phyloP scores from a whole-genome alignment of 2,329 filamentous ascomycete genomes.

The Pseudogymnoascus sp. region DNA sequence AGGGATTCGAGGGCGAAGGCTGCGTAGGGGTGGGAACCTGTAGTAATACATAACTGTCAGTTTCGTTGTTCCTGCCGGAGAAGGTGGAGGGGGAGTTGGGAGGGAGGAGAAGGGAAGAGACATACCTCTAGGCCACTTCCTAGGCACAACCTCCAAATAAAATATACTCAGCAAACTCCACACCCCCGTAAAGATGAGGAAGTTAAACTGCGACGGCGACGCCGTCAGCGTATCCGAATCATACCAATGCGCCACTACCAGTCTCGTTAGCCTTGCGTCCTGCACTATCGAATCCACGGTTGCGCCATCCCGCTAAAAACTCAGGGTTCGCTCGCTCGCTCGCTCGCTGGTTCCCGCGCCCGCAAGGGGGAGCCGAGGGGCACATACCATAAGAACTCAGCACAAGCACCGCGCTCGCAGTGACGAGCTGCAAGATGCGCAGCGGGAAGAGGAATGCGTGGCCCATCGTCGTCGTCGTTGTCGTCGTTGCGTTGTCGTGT shows the following conservation, averaged over 20 bases:
- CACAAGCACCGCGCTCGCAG: constrained; percentile 38
- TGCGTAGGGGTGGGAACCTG: constrained; percentile 41
- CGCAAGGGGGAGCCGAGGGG: constrained; percentile 10
- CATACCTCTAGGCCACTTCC: constrained; percentile 37
- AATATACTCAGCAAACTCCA: constrained; percentile 46
- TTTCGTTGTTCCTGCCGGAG: no score
- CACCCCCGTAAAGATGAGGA: constrained; percentile 46
- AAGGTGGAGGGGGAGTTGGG: neutral
- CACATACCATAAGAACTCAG: constrained; percentile 43
- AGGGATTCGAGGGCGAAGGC: constrained; percentile 41
- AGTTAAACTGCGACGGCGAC: constrained; percentile 50
- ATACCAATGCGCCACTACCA: constrained; percentile 54
- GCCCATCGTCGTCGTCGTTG: neutral
- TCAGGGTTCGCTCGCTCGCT: neutral
- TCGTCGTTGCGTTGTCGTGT: neutral
- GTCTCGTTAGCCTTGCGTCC: neutral
- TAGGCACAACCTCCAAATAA: constrained; percentile 44
- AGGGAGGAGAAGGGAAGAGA: neutral
- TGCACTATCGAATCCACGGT: neutral
- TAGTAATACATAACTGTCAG: no score
- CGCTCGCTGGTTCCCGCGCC: neutral
- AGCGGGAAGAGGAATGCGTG: constrained; percentile 23
- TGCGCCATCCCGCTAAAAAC: neutral
- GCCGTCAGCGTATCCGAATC: constrained; percentile 44
- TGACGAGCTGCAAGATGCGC: constrained; percentile 38